Evolutionary conservation across 192 early-diverging fungal genomes (phyloP).

Genomic region (Backusella liffmaniae): DNA sequence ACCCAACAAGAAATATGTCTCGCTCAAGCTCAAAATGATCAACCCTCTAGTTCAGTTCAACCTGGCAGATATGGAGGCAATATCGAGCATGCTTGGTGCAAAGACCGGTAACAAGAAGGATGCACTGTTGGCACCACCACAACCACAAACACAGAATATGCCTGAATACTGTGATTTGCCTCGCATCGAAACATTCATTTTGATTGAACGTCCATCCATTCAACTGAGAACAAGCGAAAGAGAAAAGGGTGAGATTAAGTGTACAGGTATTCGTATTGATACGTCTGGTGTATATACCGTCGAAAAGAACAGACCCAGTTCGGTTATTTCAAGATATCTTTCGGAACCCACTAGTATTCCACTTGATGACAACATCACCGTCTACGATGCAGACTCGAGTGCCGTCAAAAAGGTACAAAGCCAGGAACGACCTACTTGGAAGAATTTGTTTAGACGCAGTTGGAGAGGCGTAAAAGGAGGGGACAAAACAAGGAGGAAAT

Average conservation of each 20-base stretch:
- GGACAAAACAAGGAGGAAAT: not conserved
- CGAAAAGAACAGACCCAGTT: not conserved
- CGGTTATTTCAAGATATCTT: not conserved
- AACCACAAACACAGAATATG: not conserved
- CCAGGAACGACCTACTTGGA: not conserved
- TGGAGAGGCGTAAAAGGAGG: not conserved
- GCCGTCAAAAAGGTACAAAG: not conserved
- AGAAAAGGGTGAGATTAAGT: not conserved
- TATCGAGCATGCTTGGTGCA: not conserved
- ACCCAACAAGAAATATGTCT: not conserved
- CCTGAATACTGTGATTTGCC: not conserved
- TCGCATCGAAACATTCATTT: not conserved
- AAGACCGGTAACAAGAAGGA: not conserved
- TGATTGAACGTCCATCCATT: not conserved
- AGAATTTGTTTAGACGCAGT: constrained; percentile 5
- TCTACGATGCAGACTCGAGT: not conserved
- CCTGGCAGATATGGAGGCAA: not conserved
- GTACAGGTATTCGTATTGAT: not conserved
- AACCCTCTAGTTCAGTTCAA: not conserved
- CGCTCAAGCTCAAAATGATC: not conserved
- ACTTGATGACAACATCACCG: not conserved
- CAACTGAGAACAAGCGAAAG: not conserved
- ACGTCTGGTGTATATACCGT: not conserved
- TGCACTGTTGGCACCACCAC: not conserved
- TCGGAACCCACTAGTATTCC: not conserved